These are phyloP conservation scores for Agrostemma githago DNA, from an alignment of 148 eudicot genomes.

Conservation along the genomic window DNA sequence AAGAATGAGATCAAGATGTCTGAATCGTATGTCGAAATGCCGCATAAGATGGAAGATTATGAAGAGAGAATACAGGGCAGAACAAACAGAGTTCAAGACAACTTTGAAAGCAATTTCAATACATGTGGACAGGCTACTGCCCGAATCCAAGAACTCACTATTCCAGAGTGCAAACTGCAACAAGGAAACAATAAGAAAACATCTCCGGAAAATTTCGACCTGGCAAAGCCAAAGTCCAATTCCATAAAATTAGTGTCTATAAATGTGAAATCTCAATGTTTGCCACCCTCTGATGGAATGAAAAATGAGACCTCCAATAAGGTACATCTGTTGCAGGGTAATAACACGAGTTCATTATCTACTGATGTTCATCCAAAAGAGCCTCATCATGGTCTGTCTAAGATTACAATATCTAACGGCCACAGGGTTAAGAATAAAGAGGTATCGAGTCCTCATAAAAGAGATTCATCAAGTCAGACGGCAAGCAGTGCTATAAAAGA, in stretches of 20 bases:
- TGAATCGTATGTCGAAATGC: conserved; percentile 30
- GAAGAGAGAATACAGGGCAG: conserved; percentile 43
- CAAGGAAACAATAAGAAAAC: conserved; percentile 33
- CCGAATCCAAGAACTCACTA: conserved; percentile 26
- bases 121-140: conserved; percentile 30
- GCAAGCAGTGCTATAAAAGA: conserved; percentile 71
- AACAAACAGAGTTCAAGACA: conserved; percentile 43
- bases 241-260: conserved; percentile 28
- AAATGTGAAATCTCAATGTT: conserved; percentile 45
- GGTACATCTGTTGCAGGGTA: conserved; percentile 30
- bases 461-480: conserved; percentile 67
- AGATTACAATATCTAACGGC: conserved; percentile 47
- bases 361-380: conserved; percentile 39
- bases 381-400: conserved; percentile 29
- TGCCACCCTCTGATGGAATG: conserved; percentile 44
- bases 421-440: conserved; percentile 50
- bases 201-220: conserved; percentile 37
- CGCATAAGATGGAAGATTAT: conserved; percentile 24
- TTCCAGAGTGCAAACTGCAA: conserved; percentile 26
- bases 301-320: conserved; percentile 32
- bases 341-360: conserved; percentile 29
- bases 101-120: conserved; percentile 29
- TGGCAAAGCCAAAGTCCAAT: conserved; percentile 35
- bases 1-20: conserved; percentile 42
- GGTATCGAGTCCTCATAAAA: conserved; percentile 62